Conservation (phyloP, 805 yeast species). For the Suhomyces tanzawaensis region DNA sequence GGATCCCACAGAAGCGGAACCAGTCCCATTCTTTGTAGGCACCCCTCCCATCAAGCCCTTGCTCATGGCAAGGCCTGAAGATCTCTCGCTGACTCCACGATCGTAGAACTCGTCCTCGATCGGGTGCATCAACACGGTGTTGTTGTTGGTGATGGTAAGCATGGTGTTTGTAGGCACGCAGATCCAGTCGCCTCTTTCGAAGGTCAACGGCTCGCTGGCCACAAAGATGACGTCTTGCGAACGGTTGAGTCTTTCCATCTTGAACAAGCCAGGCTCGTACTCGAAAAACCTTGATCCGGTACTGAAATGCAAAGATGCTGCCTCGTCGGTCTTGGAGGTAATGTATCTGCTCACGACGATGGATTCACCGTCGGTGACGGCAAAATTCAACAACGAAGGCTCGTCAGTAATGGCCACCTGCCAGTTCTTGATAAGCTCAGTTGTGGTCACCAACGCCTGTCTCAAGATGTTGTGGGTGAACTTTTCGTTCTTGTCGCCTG, state of each 20-base stretch:
- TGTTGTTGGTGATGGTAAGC: slow-evolving; percentile 69
- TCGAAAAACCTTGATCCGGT: slow-evolving; percentile 91
- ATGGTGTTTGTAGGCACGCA: slow-evolving; percentile 92
- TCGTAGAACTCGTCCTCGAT: slow-evolving; percentile 86
- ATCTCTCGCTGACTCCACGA: slow-evolving; percentile 63
- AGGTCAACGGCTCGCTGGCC: slow-evolving; percentile 94
- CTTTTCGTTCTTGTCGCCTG: slow-evolving; percentile 32
- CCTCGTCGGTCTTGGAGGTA: slow-evolving; percentile 87
- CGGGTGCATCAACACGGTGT: slow-evolving; percentile 88
- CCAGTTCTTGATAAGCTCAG: slow-evolving; percentile 77
- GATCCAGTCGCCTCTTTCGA: slow-evolving; percentile 97
- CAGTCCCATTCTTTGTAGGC: slow-evolving; percentile 48
- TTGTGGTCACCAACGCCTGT: slow-evolving; percentile 68
- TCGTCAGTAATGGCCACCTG: slow-evolving; percentile 55
- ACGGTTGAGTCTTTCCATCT: slow-evolving; percentile 90
- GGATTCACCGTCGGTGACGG: slow-evolving; percentile 88
- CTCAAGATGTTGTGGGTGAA: slow-evolving; percentile 60
- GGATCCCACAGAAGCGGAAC: slow-evolving; percentile 11
- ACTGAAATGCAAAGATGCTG: slow-evolving; percentile 92
- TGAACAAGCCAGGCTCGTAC: slow-evolving; percentile 84
- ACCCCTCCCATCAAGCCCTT: slow-evolving; percentile 93
- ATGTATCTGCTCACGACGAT: slow-evolving; percentile 88
- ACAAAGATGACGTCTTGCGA: slow-evolving; percentile 95
- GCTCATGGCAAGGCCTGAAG: slow-evolving; percentile 78
- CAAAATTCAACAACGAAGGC: slow-evolving; percentile 88